Base-by-base conservation (phyloP, 805 yeast genomes). In the Hanseniaspora mollemarum region DNA sequence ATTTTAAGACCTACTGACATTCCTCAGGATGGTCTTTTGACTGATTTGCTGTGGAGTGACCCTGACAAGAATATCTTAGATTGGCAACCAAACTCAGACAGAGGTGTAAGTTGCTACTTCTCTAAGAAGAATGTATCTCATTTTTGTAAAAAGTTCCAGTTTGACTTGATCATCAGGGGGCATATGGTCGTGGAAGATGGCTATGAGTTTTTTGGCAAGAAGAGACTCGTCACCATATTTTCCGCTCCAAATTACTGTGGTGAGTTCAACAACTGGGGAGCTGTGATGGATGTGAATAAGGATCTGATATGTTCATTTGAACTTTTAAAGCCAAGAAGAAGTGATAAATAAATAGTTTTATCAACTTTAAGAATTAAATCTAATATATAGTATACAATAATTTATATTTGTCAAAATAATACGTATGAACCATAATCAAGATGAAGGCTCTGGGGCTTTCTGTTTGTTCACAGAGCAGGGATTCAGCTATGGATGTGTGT, bases 201-300 rank as follows among this genome's bases (percentile, higher is more conserved):
- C 2, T 84, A 84, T 61, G 92, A 84, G 62, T 84, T 84, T 62
- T 84, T 81, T 63, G 80, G 80, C 54, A 80, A 77, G 60, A 69
- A 86, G 58, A 79, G 78, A 61, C 68, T 84, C 52, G 92, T 84
- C 1, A 84, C 94, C 0, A 79, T 84, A 1, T 84, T 84, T 59
- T 76, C 81, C 54, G 94, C 92, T 3, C 94, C 94, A 2, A 84
- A 84, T 61, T 84, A 70, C 38, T 70, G 69, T 56, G 67, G 74
- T 38, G 74, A 70, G 54, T 70, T 70, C 43, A 73, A 87, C 63
- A 87, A 87, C 60, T 87, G 95, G 95, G 96, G 95, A 22, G 98
- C 98, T 1, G 96, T 90, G 4, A 90, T 90, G 97, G 81, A 94
- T 58, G 97, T 90, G 15, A 78, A 86, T 55, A 96, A 90, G 56